Evolutionary conservation across 257 asterid genomes (phyloP).

Genomic region (Apocynum venetum): DNA sequence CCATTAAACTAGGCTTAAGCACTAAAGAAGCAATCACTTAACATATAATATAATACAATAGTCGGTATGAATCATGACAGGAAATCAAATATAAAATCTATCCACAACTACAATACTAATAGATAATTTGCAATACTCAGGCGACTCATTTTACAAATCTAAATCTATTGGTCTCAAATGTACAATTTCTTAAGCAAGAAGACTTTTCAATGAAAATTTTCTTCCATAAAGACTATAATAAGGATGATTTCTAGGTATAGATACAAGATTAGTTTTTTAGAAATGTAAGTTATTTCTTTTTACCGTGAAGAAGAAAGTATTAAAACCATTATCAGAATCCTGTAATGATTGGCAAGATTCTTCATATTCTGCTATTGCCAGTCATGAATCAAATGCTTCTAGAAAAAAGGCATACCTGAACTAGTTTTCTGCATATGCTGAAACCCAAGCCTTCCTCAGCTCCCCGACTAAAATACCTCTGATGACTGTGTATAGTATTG

Average conservation of each 20-base stretch:
- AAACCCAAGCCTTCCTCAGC: slow-evolving; percentile 80
- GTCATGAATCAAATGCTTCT: slow-evolving; percentile 1
- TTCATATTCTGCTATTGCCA: background rate
- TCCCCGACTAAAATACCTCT: slow-evolving; percentile 31
- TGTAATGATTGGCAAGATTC: background rate
- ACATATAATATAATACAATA: background rate
- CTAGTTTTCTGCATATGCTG: slow-evolving; percentile 73
- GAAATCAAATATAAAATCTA: background rate
- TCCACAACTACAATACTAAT: background rate
- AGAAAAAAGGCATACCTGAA: slow-evolving; percentile 51
- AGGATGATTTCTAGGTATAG: background rate
- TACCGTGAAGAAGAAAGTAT: background rate
- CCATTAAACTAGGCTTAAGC: background rate
- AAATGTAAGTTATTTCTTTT: background rate
- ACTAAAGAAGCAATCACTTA: background rate
- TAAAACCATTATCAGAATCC: background rate
- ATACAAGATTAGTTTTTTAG: background rate
- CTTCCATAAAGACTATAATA: background rate
- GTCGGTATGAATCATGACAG: background rate
- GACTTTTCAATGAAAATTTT: background rate
- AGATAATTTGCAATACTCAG: background rate
- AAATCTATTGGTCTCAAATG: background rate
- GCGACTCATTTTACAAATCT: background rate
- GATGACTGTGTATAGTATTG: slow-evolving; percentile 27
- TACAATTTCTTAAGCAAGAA: background rate